phyloP scores from a whole-genome alignment of 768 basidiomycete species.

The Xerocomellus amylosporus region DNA sequence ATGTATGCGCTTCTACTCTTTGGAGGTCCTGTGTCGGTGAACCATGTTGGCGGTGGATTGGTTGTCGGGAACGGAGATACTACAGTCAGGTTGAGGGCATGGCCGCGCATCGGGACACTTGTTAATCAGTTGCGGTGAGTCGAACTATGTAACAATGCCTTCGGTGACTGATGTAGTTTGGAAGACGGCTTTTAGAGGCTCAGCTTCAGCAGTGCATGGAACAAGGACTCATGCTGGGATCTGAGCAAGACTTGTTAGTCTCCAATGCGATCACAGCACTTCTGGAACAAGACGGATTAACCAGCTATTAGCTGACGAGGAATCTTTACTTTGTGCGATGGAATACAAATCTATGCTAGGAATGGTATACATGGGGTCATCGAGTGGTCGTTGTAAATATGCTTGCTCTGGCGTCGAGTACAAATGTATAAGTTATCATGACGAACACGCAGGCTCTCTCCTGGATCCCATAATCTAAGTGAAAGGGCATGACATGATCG shows the following conservation, averaged over 20 bases:
- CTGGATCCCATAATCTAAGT: background rate
- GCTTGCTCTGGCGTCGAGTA: background rate
- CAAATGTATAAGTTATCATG: slow-evolving; percentile 11
- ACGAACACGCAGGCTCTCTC: background rate
- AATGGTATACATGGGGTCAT: slow-evolving; percentile 3
- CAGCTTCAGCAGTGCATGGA: slow-evolving; percentile 67
- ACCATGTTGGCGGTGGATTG: slow-evolving; percentile 79
- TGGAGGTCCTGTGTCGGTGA: slow-evolving; percentile 74
- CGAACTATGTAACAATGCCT: background rate
- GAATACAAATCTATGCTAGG: slow-evolving; percentile 17
- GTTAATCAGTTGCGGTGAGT: slow-evolving; percentile 80
- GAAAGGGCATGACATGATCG: background rate
- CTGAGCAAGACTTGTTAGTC: slow-evolving; percentile 53
- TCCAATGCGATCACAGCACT: slow-evolving; percentile 43
- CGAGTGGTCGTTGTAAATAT: background rate
- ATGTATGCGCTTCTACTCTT: slow-evolving; percentile 84
- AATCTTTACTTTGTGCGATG: background rate
- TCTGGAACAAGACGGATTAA: slow-evolving; percentile 37
- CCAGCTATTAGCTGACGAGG: background rate
- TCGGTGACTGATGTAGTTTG: background rate
- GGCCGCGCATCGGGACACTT: slow-evolving; percentile 88
- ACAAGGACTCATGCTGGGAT: slow-evolving; percentile 47
- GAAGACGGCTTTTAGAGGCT: slow-evolving; percentile 65
- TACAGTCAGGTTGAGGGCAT: slow-evolving; percentile 65
- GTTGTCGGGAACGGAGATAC: slow-evolving; percentile 54